Base-by-base conservation (phyloP, 768 basidiomycete species). In the Leccinum imitatum region DNA sequence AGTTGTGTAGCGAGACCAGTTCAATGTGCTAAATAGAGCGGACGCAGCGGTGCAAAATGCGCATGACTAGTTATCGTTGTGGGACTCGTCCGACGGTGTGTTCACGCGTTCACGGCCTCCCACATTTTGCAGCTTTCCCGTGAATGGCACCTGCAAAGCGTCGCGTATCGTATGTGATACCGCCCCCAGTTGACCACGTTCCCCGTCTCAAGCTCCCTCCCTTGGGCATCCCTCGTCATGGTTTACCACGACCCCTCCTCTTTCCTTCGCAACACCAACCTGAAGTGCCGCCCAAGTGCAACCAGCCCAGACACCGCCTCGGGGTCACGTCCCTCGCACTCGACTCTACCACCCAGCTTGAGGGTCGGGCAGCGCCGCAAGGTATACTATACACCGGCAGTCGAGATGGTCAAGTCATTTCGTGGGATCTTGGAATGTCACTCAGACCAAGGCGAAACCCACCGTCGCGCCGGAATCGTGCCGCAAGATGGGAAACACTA, bases 351-450 rank as follows among this genome's bases (percentile, higher is more conserved):
- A 96, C 95, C 3, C 82, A 83, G 51, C 80, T 97, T 7, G 70
- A 81, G n/a, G 88, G 88, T 6, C 79, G 78, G n/a, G 59, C 73
- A 5, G 68, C 80, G 4, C 94, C 95, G 0, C 86, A 91, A 64
- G 95, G 95, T 5, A 95, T 97, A 46, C 75, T 97, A 3, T 97
- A 97, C 71, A 87, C 92, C 3, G 94, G 89, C 27, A 94, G 93
- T 23, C 79, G 95, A 59, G 95, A 97, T 76, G 95, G 95, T 0
- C 78, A 93, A 47, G 79, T 96, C 50, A 87, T 95, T 41, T 85
- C 89, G 9, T 95, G 93, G 91, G 95, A 97, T 69, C 79, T 95
- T 25, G 84, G 81, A 4, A 77, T 93, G 10, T 76, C 83, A 9
- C 85, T 87, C 81, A 75, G 73, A 56, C 66, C 67, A 39, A 71